phyloP scores from a whole-genome alignment of 1,284 basidiomycete species.

The Xerocomus cyaneibrunnescens region DNA sequence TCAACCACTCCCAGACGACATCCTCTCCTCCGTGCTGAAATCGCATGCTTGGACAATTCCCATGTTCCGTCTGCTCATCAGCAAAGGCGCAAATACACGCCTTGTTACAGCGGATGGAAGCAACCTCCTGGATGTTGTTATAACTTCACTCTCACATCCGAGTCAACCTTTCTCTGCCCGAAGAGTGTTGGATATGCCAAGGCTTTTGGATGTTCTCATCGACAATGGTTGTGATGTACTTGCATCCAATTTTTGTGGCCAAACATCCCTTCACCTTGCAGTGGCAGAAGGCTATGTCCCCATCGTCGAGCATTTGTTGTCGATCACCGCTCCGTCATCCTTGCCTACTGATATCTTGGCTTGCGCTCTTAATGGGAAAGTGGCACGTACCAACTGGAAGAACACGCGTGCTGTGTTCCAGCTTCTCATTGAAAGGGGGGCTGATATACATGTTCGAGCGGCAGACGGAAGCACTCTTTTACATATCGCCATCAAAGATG shows the following conservation, averaged over 20 bases:
- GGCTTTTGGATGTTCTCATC: background rate
- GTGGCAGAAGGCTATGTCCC: background rate
- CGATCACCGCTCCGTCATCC: background rate
- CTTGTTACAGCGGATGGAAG: background rate
- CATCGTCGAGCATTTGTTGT: background rate
- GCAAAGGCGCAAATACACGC: background rate
- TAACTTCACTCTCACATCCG: no score
- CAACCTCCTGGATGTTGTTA: background rate
- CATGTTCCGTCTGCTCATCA: background rate
- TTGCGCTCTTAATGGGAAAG: background rate
- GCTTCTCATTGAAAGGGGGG: background rate
- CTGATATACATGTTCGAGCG: background rate
- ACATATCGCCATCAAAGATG: background rate
- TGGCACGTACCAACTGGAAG: background rate
- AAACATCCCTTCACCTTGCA: conserved; percentile 1
- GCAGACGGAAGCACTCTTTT: background rate
- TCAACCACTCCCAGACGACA: conserved; percentile 2
- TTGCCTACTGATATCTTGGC: conserved; percentile 3
- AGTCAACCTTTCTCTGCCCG: no score
- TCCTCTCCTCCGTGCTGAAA: background rate
- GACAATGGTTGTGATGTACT: background rate
- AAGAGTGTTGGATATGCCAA: background rate
- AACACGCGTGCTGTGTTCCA: background rate
- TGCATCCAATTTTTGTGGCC: background rate
- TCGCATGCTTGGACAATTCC: background rate